These are phyloP conservation scores for Aspergillus phoenicis DNA, from an alignment of 2,329 filamentous ascomycete species.

Conservation along the genomic window DNA sequence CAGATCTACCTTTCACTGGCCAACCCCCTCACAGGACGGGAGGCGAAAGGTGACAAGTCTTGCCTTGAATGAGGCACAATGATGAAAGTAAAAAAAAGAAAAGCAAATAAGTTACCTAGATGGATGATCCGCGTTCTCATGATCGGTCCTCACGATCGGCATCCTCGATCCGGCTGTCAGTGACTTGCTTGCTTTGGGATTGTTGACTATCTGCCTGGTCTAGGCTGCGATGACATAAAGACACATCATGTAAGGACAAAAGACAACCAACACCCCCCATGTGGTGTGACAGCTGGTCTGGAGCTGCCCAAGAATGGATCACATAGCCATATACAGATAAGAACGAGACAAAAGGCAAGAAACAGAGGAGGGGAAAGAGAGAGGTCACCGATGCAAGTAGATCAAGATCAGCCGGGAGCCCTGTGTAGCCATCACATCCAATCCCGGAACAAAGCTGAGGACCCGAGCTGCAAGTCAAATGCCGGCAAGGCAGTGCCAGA, in stretches of 20 bases:
- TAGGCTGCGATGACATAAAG: not conserved
- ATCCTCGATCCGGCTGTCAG: slow-evolving; percentile 1
- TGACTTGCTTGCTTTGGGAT: not conserved
- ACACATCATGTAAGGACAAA: not conserved
- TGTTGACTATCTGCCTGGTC: not conserved
- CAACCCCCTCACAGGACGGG: not conserved
- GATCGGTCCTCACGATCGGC: not conserved
- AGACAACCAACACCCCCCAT: not conserved
- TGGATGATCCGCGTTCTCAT: not conserved
- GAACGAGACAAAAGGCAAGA: not conserved
- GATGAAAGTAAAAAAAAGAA: not conserved
- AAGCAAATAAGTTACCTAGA: not conserved
- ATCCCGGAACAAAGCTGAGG: slow-evolving; percentile 1
- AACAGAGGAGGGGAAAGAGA: not conserved
- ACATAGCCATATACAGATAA: not conserved
- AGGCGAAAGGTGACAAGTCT: not conserved
- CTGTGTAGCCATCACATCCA: slow-evolving; percentile 2
- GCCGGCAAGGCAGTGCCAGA: not conserved
- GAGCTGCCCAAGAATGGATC: not conserved
- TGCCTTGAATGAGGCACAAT: not conserved
- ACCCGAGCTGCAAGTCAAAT: slow-evolving; percentile 1
- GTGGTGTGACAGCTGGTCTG: not conserved
- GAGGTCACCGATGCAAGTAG: not conserved
- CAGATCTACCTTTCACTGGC: not conserved
- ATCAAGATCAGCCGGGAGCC: not conserved